Conservation (phyloP, 2,329 filamentous ascomycete species). For the Fusarium veterinarium region DNA sequence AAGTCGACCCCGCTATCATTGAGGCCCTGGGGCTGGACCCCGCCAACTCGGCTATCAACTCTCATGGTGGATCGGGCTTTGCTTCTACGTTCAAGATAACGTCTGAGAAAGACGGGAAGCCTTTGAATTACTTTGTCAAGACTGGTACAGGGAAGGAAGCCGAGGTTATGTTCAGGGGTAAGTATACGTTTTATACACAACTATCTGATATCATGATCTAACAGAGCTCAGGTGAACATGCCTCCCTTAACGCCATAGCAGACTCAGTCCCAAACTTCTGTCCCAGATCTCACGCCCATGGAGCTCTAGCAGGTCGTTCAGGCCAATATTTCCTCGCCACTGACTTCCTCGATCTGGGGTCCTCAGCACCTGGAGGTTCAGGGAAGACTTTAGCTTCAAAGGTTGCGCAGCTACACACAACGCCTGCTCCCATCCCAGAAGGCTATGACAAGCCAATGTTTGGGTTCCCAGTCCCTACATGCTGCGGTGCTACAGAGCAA, state of each 20-base stretch:
- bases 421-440: constrained; percentile 73
- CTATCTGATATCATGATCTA: constrained; percentile 6
- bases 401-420: constrained; percentile 81
- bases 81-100: constrained; percentile 72
- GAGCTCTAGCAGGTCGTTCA: constrained; percentile 66
- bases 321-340: constrained; percentile 72
- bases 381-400: constrained; percentile 76
- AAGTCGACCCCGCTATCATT: constrained; percentile 23
- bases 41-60: constrained; percentile 67
- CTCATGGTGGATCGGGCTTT: constrained; percentile 75
- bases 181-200: constrained; percentile 19
- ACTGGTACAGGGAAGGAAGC: constrained; percentile 70
- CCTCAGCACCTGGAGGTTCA: constrained; percentile 55
- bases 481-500: constrained; percentile 86
- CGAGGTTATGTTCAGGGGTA: constrained; percentile 77
- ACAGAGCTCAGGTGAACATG: constrained; percentile 74
- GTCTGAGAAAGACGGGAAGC: constrained; percentile 58
- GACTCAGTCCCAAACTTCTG: constrained; percentile 77
- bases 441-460: constrained; percentile 73
- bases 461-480: constrained; percentile 86
- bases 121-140: constrained; percentile 77
- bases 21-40: constrained; percentile 67
- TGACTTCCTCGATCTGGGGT: constrained; percentile 79
- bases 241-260: constrained; percentile 85
- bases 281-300: constrained; percentile 80